Percentiles rank a stretch among this genome's conserved stretches.
phyloP scores from a whole-genome alignment of 1,284 basidiomycete genomes.

The Puccinia novopanici region DNA sequence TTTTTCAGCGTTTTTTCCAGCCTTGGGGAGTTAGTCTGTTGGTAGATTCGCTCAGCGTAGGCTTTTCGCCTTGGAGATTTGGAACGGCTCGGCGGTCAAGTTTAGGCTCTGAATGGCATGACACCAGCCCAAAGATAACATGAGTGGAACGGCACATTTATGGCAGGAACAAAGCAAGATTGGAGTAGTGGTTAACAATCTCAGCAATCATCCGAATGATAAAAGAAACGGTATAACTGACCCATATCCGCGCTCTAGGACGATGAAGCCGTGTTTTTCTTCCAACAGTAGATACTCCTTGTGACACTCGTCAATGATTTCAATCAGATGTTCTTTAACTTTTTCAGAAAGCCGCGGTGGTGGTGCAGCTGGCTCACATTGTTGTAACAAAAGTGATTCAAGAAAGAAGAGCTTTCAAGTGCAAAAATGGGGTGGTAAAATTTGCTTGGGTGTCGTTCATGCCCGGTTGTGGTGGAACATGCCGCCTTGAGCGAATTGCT shows the following conservation, averaged over 20 bases:
- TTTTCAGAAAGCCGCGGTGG: conserved; percentile 97
- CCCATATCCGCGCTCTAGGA: conserved; percentile 89
- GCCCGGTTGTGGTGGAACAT: neutral
- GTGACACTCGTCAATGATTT: conserved; percentile 82
- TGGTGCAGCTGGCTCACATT: too few relatives aligned
- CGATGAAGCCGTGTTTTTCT: conserved; percentile 79
- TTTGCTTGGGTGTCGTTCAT: neutral
- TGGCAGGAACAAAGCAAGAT: neutral
- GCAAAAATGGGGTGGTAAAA: too few relatives aligned
- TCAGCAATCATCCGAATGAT: neutral
- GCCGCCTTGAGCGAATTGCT: neutral
- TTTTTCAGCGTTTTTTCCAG: conserved; percentile 87
- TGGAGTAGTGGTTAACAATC: neutral
- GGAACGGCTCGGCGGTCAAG: conserved; percentile 90
- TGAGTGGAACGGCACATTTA: conserved; percentile 97
- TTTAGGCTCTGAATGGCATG: conserved; percentile 96
- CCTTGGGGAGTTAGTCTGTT: conserved; percentile 78
- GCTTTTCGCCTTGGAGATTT: conserved; percentile 80
- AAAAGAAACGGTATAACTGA: conserved; percentile 34
- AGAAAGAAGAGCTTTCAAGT: too few relatives aligned
- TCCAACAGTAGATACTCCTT: conserved; percentile 72
- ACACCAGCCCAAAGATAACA: too few relatives aligned
- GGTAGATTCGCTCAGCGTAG: conserved; percentile 91
- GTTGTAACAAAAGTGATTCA: too few relatives aligned
- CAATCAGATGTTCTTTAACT: too few relatives aligned